A percentile compares a stretch with the other conserved stretches of the same genome.
These are phyloP conservation scores for Pittosporum tobira DNA, from an alignment of 129 eudicot species.

Conservation along the genomic window DNA sequence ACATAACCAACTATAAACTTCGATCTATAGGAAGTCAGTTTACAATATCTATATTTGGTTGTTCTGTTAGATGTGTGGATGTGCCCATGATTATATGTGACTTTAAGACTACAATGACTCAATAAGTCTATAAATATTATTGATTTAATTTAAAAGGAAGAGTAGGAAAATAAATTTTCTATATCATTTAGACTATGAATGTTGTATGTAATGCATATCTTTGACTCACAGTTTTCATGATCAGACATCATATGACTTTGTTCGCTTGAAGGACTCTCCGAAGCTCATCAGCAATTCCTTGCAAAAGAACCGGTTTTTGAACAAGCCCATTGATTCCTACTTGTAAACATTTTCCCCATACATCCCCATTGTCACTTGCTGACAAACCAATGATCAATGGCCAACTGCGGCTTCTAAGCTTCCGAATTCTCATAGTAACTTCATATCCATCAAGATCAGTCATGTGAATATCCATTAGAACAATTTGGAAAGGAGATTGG, in stretches of 20 bases:
- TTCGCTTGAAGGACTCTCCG: slow-evolving; percentile 27
- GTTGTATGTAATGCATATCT: no score
- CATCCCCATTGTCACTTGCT: slow-evolving; percentile 20
- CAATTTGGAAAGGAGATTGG: slow-evolving; percentile 13
- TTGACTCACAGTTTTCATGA: no score
- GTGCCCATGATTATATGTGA: no score
- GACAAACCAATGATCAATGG: slow-evolving; percentile 34
- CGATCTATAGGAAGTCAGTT: no score
- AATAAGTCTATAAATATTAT: no score
- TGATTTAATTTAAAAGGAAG: not conserved
- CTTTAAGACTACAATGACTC: no score
- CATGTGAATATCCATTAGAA: slow-evolving; percentile 34
- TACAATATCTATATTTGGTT: no score
- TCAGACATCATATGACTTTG: slow-evolving; percentile 18
- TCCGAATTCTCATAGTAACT: slow-evolving; percentile 24
- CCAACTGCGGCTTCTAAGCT: slow-evolving; percentile 32
- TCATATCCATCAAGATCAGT: slow-evolving; percentile 37
- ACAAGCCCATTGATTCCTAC: slow-evolving; percentile 32
- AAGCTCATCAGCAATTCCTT: slow-evolving; percentile 30
- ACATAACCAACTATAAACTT: no score
- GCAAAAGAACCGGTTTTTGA: slow-evolving; percentile 26
- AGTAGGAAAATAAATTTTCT: slow-evolving; percentile 14
- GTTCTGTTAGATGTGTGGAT: no score
- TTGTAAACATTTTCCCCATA: slow-evolving; percentile 13
- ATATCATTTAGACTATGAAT: no score